These are phyloP conservation scores for Rosa rugosa DNA, from an alignment of 306 rosid species.

Conservation along the genomic window DNA sequence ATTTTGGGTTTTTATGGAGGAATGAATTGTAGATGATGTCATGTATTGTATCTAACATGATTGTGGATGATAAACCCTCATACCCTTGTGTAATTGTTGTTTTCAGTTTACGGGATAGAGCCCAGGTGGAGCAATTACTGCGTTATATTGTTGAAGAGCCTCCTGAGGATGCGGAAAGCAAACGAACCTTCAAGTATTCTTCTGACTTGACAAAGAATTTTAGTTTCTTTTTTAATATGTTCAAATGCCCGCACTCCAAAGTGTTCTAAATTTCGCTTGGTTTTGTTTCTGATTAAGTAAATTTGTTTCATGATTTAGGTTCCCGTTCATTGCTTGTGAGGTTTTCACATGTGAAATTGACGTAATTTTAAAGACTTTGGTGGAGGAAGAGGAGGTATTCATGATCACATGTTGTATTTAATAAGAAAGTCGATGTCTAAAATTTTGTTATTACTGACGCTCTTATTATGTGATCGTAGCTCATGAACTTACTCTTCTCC, in stretches of 20 bases:
- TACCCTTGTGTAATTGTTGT: slow-evolving; percentile 15
- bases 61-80: slow-evolving; percentile 14
- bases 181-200: slow-evolving; percentile 83
- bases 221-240: neutral
- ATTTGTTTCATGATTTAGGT: slow-evolving; percentile 52
- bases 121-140: slow-evolving; percentile 91
- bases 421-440: slow-evolving; percentile 12
- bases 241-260: neutral
- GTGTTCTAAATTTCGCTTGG: neutral
- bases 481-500: slow-evolving; percentile 91
- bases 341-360: slow-evolving; percentile 97
- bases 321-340: slow-evolving; percentile 96
- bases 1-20: neutral
- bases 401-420: slow-evolving; percentile 9
- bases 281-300: slow-evolving; percentile 30
- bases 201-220: slow-evolving; percentile 22
- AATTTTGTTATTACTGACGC: slow-evolving; percentile 20
- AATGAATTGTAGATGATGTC: slow-evolving; percentile 1
- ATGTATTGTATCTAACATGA: slow-evolving; percentile 18
- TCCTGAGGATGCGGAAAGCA: slow-evolving; percentile 89
- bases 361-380: slow-evolving; percentile 94
- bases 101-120: slow-evolving; percentile 83
- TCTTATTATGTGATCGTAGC: slow-evolving; percentile 48
- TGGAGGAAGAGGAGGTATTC: slow-evolving; percentile 94
- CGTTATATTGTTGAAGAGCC: slow-evolving; percentile 84